A percentile compares a stretch with the other conserved stretches of the same genome.
phyloP scores from a whole-genome alignment of 352 stramenopile species.

The Phytophthora cryptogea region DNA sequence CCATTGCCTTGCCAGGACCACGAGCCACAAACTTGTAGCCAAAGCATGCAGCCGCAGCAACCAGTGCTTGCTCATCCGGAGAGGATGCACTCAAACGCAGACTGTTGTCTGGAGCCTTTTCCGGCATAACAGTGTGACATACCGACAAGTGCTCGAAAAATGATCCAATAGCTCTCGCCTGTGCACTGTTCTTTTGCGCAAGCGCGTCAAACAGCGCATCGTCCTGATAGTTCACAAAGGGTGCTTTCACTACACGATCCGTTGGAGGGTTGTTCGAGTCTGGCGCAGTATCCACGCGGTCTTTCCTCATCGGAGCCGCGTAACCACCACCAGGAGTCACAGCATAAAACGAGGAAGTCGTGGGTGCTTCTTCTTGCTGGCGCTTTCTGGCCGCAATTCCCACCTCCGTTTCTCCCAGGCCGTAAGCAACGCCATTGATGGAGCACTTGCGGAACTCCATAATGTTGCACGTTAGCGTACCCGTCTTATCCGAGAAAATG shows the following conservation, averaged over 20 bases:
- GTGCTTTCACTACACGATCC: conserved; percentile 67
- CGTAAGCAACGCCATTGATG: conserved; percentile 94
- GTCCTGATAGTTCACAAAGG: conserved; percentile 90
- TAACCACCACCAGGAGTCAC: conserved; percentile 29
- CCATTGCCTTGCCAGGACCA: conserved; percentile 68
- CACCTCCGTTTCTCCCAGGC: conserved; percentile 87
- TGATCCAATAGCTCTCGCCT: conserved; percentile 53
- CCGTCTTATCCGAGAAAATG: conserved; percentile 96
- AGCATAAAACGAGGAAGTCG: conserved; percentile 37
- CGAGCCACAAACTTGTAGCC: conserved; percentile 83
- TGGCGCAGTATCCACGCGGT: conserved; percentile 33
- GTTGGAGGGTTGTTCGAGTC: conserved; percentile 29
- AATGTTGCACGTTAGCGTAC: conserved; percentile 95
- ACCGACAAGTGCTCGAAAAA: conserved; percentile 92
- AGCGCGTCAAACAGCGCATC: conserved; percentile 73
- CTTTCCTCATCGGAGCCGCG: conserved; percentile 38
- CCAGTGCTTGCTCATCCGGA: conserved; percentile 90
- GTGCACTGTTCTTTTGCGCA: conserved; percentile 37
- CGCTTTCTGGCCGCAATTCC: conserved; percentile 74
- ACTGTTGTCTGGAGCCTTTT: conserved; percentile 89
- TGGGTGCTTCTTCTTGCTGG: conserved; percentile 47
- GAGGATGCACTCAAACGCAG: conserved; percentile 91
- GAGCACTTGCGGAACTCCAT: conserved; percentile 98
- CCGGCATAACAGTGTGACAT: conserved; percentile 98
- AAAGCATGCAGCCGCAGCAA: conserved; percentile 82